These are phyloP conservation scores for Termitomyces sp. DNA, from an alignment of 768 basidiomycete genomes.

Conservation along the genomic window DNA sequence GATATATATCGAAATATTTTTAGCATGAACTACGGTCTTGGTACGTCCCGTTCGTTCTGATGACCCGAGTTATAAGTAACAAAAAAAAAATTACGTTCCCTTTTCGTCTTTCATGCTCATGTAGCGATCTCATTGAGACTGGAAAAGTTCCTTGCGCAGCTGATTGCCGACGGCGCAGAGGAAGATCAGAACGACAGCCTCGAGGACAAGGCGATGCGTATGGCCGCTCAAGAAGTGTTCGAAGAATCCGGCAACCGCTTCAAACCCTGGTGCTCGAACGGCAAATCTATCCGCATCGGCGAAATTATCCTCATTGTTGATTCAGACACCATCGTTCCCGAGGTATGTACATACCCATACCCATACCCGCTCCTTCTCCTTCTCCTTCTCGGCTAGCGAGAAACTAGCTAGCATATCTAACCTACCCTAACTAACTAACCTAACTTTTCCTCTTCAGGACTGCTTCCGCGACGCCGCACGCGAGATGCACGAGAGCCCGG, in stretches of 20 bases:
- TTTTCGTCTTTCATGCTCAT: background rate
- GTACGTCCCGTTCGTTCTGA: slow-evolving; percentile 12
- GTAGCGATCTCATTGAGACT: slow-evolving; percentile 58
- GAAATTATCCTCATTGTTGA: slow-evolving; percentile 82
- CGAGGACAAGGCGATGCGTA: slow-evolving; percentile 69
- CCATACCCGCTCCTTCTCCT: background rate
- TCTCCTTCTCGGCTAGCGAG: background rate
- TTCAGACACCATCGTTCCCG: slow-evolving; percentile 75
- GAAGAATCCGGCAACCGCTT: slow-evolving; percentile 54
- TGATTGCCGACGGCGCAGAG: slow-evolving; percentile 41
- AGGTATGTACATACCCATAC: too few species aligned
- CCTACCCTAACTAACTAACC: too few species aligned
- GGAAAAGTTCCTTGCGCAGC: slow-evolving; percentile 48
- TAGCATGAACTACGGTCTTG: slow-evolving; percentile 83
- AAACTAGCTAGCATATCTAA: too few species aligned
- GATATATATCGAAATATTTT: too few species aligned
- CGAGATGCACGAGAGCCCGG: slow-evolving; percentile 76
- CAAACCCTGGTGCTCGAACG: slow-evolving; percentile 76
- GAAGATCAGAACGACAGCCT: slow-evolving; percentile 48
- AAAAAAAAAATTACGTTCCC: too few species aligned
- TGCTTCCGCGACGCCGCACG: slow-evolving; percentile 89
- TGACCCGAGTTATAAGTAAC: background rate
- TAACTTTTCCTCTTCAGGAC: slow-evolving; percentile 38
- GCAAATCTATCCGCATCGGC: slow-evolving; percentile 70
- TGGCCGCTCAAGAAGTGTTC: slow-evolving; percentile 72